These are phyloP conservation scores for Ascochyta lentis DNA, from an alignment of 2,329 filamentous ascomycete species.

Conservation along the genomic window DNA sequence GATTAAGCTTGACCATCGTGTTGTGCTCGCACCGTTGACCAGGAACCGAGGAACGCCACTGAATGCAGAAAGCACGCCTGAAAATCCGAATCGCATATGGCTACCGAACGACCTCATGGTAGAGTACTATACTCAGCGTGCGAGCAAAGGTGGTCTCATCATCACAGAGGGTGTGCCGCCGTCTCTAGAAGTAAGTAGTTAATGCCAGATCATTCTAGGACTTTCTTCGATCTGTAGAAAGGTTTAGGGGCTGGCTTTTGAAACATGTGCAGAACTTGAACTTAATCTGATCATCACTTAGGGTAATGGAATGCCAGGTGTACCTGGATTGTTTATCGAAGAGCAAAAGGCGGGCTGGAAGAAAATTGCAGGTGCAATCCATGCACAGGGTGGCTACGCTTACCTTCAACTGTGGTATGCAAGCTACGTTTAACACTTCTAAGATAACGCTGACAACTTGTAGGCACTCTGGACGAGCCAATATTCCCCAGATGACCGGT, in stretches of 20 bases:
- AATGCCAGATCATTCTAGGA: not conserved
- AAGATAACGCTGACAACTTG: not conserved
- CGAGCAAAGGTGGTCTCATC: slow-evolving; percentile 60
- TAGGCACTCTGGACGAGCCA: slow-evolving; percentile 54
- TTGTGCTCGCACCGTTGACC: slow-evolving; percentile 46
- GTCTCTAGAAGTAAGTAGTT: slow-evolving; percentile 49
- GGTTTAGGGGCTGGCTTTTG: not conserved
- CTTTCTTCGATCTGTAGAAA: not conserved
- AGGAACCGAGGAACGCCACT: slow-evolving; percentile 54
- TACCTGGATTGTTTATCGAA: slow-evolving; percentile 36
- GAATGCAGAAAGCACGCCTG: slow-evolving; percentile 47
- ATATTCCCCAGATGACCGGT: slow-evolving; percentile 49
- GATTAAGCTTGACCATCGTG: slow-evolving; percentile 40
- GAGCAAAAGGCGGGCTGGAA: slow-evolving; percentile 57
- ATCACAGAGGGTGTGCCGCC: slow-evolving; percentile 64
- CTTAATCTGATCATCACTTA: slow-evolving; percentile 12
- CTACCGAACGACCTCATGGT: slow-evolving; percentile 49
- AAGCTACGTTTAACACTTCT: no score
- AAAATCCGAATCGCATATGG: slow-evolving; percentile 58
- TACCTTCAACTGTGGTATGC: slow-evolving; percentile 48
- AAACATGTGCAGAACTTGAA: no score
- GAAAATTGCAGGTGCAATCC: slow-evolving; percentile 56
- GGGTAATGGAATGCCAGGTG: slow-evolving; percentile 38
- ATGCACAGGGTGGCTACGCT: slow-evolving; percentile 57
- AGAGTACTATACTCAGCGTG: slow-evolving; percentile 61